Conservation (phyloP, 495 filamentous ascomycete species). For the Pyrenula massariospora region DNA sequence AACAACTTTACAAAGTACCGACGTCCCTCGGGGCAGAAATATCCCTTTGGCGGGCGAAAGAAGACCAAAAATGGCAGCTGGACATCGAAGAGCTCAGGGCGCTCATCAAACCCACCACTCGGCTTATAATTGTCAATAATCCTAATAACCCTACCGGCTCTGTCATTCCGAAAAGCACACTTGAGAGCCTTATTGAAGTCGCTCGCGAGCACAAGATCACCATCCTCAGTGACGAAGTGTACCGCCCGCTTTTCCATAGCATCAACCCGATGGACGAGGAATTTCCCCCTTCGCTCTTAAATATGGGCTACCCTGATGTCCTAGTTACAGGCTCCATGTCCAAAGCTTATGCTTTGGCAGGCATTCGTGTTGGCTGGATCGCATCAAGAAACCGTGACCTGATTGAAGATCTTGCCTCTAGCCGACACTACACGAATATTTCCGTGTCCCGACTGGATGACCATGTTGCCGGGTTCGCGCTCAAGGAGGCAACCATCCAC, state of each 20-base stretch:
- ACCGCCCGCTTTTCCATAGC: conserved; percentile 78
- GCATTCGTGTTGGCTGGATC: conserved; percentile 76
- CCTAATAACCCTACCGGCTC: conserved; percentile 84
- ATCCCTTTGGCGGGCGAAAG: conserved; percentile 62
- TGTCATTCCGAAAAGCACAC: conserved; percentile 46
- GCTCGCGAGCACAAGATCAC: conserved; percentile 51
- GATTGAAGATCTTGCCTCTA: conserved; percentile 50
- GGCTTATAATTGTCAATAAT: conserved; percentile 44
- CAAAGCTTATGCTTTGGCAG: conserved; percentile 78
- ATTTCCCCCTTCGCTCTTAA: conserved; percentile 59
- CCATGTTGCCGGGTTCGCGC: conserved; percentile 62
- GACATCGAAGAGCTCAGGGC: conserved; percentile 54
- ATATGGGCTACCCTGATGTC: conserved; percentile 56
- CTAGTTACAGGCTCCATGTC: conserved; percentile 74
- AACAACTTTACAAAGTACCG: conserved; percentile 73
- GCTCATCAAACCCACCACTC: conserved; percentile 30
- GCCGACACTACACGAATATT: conserved; percentile 78
- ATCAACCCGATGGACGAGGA: conserved; percentile 41
- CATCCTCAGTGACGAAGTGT: conserved; percentile 74
- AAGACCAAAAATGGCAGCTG: conserved; percentile 52
- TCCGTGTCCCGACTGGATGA: conserved; percentile 77
- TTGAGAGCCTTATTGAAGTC: conserved; percentile 52
- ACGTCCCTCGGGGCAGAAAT: conserved; percentile 71
- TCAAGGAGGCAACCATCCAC: conserved; percentile 51
- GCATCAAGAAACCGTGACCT: conserved; percentile 52